Evolutionary conservation across 345 rosid species (phyloP).

Genomic region (Streptanthus diversifolius): DNA sequence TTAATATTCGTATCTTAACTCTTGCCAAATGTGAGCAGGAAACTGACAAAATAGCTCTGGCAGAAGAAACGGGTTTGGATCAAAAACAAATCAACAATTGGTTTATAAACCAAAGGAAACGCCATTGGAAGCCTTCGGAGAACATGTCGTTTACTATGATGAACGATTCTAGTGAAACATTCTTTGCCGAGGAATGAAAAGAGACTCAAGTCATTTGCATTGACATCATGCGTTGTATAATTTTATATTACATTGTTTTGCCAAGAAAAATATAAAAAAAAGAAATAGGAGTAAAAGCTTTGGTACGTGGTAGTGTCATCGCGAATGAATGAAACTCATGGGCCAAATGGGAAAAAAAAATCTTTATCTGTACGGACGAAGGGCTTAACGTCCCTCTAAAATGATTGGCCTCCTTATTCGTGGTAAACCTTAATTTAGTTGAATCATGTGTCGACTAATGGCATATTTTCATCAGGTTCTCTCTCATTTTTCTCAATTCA

Average conservation of each 20-base stretch:
- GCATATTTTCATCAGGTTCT: too few relatives aligned
- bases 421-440: too few relatives aligned
- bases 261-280: neutral
- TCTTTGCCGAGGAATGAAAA: constrained; percentile 50
- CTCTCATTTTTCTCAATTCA: too few relatives aligned
- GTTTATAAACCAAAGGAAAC: constrained; percentile 84
- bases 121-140: constrained; percentile 86
- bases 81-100: constrained; percentile 85
- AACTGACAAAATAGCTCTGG: constrained; percentile 61
- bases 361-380: neutral
- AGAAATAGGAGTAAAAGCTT: neutral
- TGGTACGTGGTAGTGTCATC: neutral
- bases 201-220: neutral
- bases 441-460: too few relatives aligned
- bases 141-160: constrained; percentile 60
- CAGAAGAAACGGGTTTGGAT: constrained; percentile 73
- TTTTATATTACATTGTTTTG: constrained; percentile 2
- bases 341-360: neutral
- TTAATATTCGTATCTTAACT: neutral
- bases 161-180: constrained; percentile 57
- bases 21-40: constrained; percentile 42
- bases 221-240: neutral
- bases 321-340: neutral
- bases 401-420: too few relatives aligned
- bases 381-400: neutral